Conservation (phyloP, 768 basidiomycete species). For the Boletus coccyginus region DNA sequence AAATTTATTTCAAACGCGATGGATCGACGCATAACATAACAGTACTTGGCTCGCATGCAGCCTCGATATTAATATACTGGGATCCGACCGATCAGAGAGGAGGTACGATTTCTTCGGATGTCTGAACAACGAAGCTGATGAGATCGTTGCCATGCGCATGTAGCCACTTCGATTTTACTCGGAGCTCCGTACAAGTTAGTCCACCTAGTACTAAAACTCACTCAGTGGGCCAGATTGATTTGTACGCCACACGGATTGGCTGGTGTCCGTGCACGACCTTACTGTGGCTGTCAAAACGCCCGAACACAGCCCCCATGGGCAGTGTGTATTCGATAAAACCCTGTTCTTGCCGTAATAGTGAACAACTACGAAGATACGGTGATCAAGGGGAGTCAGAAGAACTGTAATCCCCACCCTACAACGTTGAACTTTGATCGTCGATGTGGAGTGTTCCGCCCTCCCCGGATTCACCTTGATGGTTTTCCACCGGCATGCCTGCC, state of each 20-base stretch:
- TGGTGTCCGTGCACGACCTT: no score
- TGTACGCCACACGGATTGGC: no score
- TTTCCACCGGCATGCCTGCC: not conserved
- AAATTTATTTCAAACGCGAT: no score
- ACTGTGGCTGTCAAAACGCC: not conserved
- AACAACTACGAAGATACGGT: not conserved
- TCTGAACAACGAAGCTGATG: not conserved
- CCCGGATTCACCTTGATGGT: not conserved
- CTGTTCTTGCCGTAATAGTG: not conserved
- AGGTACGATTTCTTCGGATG: not conserved
- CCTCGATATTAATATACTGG: no score
- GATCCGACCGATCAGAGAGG: not conserved
- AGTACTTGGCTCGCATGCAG: not conserved
- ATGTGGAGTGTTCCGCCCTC: not conserved
- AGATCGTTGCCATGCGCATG: not conserved
- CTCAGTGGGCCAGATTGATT: not conserved
- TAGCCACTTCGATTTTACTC: not conserved
- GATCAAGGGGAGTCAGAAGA: not conserved
- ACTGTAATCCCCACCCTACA: not conserved
- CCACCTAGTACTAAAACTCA: not conserved
- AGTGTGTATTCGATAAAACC: not conserved
- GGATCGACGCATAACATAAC: no score
- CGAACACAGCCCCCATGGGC: not conserved
- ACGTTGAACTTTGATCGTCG: conserved; percentile 3
- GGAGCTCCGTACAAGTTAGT: not conserved